Conservation (phyloP, 2,329 filamentous ascomycete genomes). For the Thelonectria rubi region DNA sequence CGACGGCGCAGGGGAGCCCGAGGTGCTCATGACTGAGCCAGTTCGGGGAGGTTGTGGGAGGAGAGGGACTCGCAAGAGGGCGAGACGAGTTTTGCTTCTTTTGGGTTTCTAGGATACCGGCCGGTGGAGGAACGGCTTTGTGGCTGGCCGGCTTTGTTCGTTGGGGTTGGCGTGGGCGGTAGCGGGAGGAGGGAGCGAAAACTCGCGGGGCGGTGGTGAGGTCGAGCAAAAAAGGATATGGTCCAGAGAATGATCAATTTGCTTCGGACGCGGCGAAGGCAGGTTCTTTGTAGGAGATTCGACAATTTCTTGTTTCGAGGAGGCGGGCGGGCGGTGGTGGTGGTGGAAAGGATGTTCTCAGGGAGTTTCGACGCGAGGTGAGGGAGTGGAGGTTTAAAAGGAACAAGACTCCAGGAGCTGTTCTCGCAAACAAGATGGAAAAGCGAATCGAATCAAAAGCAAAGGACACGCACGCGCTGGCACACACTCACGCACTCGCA, state of each 20-base stretch:
- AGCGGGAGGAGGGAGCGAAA: constrained; percentile 10
- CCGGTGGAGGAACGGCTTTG: constrained; percentile 10
- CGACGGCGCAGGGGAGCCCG: constrained; percentile 37
- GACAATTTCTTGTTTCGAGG: neutral
- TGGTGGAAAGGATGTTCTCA: neutral
- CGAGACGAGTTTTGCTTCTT: neutral
- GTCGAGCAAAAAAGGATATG: neutral
- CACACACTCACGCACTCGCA: too few relatives aligned
- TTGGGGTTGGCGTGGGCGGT: constrained; percentile 15
- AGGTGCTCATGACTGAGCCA: constrained; percentile 38
- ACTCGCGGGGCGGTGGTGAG: neutral
- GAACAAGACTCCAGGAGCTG: neutral
- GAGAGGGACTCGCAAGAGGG: neutral
- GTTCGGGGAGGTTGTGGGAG: neutral
- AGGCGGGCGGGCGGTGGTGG: neutral
- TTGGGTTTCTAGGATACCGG: constrained; percentile 10
- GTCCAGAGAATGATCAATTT: neutral
- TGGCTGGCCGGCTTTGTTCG: constrained; percentile 16
- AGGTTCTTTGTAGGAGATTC: neutral
- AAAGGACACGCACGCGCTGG: too few relatives aligned
- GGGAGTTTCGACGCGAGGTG: too few relatives aligned
- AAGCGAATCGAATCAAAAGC: neutral
- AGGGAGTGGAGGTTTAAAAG: neutral
- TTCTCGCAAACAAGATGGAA: neutral
- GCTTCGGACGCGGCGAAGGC: neutral